phyloP scores from a whole-genome alignment of 169 alveolate species.

The Plasmodium coatneyi region DNA sequence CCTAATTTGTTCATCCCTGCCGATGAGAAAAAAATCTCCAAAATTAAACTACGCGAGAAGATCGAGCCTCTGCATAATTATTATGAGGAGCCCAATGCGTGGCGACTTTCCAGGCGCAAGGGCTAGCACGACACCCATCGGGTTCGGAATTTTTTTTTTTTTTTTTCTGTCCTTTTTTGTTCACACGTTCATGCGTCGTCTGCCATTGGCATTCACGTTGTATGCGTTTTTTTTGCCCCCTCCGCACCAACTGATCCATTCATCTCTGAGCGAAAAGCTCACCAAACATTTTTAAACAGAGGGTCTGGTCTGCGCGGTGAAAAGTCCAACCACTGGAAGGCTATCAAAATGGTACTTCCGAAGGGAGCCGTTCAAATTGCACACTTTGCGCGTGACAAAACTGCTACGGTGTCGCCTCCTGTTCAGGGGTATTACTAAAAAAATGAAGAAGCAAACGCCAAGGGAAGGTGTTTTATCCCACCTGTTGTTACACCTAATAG shows the following conservation, averaged over 20 bases:
- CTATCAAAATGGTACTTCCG: not conserved
- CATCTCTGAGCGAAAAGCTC: not conserved
- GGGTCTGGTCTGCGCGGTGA: not conserved
- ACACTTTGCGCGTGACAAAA: not conserved
- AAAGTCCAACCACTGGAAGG: not conserved
- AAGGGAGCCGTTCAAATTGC: not conserved
- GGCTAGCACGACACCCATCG: conserved; percentile 77
- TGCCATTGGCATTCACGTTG: not conserved
- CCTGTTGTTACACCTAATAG: not conserved
- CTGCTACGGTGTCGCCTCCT: not conserved
- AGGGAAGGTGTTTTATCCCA: not conserved
- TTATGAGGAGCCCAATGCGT: conserved; percentile 97
- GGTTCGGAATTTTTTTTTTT: not conserved
- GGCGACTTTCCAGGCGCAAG: conserved; percentile 97
- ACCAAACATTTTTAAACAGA: not conserved
- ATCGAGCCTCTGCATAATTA: conserved; percentile 95
- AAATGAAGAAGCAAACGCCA: not conserved
- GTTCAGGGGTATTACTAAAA: not conserved
- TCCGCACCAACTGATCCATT: not conserved
- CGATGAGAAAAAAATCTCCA: conserved; percentile 90
- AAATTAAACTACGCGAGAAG: conserved; percentile 93
- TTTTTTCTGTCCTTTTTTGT: not conserved
- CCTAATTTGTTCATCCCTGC: conserved; percentile 94
- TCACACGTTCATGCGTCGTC: not conserved
- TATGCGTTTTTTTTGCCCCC: not conserved